Evolutionary conservation across 2,329 filamentous ascomycete genomes (phyloP).

Genomic region (Rhynchosporium secalis): DNA sequence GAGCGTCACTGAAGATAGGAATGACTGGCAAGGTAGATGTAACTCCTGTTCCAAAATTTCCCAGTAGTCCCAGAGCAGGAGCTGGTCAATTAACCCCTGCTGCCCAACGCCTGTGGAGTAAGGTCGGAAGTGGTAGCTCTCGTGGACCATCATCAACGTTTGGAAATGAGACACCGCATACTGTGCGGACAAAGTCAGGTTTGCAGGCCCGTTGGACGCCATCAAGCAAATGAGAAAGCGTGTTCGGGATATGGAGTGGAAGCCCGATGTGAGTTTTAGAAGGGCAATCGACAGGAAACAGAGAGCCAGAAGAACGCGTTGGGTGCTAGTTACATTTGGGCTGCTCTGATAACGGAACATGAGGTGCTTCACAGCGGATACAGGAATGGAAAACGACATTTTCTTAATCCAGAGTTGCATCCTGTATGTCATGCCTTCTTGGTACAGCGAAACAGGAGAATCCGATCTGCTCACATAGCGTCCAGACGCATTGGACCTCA

Average conservation of each 20-base stretch:
- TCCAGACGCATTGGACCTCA: too few relatives aligned
- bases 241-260: too few relatives aligned
- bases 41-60: constrained; percentile 68
- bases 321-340: too few relatives aligned
- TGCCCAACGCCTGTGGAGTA: constrained; percentile 66
- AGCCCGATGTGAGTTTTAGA: not conserved
- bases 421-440: too few relatives aligned
- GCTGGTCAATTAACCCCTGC: constrained; percentile 68
- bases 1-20: constrained; percentile 58
- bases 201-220: constrained; percentile 37
- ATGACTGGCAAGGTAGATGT: constrained; percentile 58
- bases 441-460: too few relatives aligned
- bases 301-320: not conserved
- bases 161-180: constrained; percentile 33
- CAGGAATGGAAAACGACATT: too few relatives aligned
- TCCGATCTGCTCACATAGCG: too few relatives aligned
- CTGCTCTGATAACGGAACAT: too few relatives aligned
- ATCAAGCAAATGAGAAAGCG: constrained; percentile 19
- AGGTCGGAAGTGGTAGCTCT: constrained; percentile 50
- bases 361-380: too few relatives aligned
- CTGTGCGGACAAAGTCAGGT: constrained; percentile 34
- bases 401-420: too few relatives aligned
- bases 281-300: not conserved
- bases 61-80: constrained; percentile 60
- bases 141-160: constrained; percentile 35